phyloP scores from a whole-genome alignment of 106 monocot species.

The Apostasia ramifera region DNA sequence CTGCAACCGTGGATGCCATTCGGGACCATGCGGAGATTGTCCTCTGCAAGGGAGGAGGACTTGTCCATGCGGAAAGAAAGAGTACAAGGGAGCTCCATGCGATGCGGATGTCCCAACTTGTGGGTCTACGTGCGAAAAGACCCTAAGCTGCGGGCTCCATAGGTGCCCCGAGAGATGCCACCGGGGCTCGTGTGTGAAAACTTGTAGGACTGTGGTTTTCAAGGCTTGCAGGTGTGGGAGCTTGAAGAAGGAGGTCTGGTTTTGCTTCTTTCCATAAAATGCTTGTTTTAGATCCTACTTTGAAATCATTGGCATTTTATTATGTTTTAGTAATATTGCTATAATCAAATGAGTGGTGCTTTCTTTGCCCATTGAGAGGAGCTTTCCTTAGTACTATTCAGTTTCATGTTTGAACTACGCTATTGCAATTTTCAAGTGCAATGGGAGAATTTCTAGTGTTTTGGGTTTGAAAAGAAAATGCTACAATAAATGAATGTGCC shows the following conservation, averaged over 20 bases:
- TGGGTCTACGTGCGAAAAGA: conserved; percentile 79
- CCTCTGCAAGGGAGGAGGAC: conserved; percentile 68
- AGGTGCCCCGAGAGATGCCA: conserved; percentile 85
- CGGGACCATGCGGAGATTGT: conserved; percentile 70
- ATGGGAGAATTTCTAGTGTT: too few species aligned
- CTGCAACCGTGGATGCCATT: conserved; percentile 77
- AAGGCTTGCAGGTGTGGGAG: conserved; percentile 83
- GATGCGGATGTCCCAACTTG: conserved; percentile 62
- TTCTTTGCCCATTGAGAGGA: too few species aligned
- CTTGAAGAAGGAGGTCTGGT: conserved; percentile 85
- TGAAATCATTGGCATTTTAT: neutral
- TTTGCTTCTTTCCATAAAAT: neutral
- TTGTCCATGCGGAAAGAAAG: conserved; percentile 88
- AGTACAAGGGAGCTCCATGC: conserved; percentile 48
- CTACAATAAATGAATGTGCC: too few species aligned
- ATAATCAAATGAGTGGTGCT: neutral
- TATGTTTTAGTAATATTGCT: neutral
- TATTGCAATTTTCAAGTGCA: too few species aligned
- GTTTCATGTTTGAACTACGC: too few species aligned
- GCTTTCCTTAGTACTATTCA: too few species aligned
- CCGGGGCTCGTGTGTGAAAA: conserved; percentile 71
- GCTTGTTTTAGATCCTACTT: neutral
- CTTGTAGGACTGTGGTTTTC: conserved; percentile 53
- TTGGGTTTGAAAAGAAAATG: too few species aligned
- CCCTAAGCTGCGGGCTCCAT: conserved; percentile 58